Evolutionary conservation across 331 rosid genomes (phyloP).

Genomic region (Quercus lobata): DNA sequence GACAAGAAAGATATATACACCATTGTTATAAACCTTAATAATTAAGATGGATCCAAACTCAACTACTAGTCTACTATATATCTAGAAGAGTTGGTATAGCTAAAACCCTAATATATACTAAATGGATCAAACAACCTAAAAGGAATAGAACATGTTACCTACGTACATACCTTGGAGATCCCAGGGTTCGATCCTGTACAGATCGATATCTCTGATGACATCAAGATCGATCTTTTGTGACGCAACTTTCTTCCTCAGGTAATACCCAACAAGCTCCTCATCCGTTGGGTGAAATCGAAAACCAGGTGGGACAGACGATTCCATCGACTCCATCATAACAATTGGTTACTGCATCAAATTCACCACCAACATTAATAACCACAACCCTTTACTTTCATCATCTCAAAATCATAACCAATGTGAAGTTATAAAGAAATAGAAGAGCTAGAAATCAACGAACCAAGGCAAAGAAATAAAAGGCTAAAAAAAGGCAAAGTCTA

Average conservation of each 20-base stretch:
- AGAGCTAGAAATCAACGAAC: background rate
- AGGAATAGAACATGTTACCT: background rate
- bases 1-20: background rate
- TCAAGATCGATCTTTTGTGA: conserved; percentile 96
- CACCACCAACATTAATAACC: conserved; percentile 51
- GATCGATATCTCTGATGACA: conserved; percentile 93
- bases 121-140: background rate
- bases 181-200: conserved; percentile 97
- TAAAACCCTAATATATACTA: conserved; percentile 32
- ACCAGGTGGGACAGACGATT: conserved; percentile 93
- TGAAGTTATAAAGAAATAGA: conserved; percentile 25
- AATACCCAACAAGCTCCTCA: conserved; percentile 94
- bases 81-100: background rate
- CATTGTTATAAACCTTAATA: conserved; percentile 20
- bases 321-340: conserved; percentile 58
- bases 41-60: background rate
- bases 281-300: conserved; percentile 98
- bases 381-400: conserved; percentile 48
- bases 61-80: background rate
- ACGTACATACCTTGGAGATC: conserved; percentile 80
- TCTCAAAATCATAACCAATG: conserved; percentile 49
- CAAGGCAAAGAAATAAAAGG: background rate
- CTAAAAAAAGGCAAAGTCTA: background rate
- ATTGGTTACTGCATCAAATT: conserved; percentile 69
- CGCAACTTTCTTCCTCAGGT: conserved; percentile 85